These are phyloP conservation scores for Beverwykella pulmonaria DNA, from an alignment of 495 filamentous ascomycete genomes.

Conservation along the genomic window DNA sequence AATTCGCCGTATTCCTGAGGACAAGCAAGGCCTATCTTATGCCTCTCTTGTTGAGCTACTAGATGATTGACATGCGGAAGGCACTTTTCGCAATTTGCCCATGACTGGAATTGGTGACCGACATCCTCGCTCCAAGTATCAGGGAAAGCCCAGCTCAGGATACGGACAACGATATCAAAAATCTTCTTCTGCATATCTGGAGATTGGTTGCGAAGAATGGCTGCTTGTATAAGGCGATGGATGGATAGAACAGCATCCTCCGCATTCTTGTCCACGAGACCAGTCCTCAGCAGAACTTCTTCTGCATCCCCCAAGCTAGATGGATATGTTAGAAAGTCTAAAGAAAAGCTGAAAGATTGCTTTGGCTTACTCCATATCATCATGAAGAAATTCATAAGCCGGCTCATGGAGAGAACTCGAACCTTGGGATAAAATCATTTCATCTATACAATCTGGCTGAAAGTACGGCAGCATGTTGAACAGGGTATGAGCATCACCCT, in stretches of 20 bases:
- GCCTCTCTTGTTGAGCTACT: constrained; percentile 10
- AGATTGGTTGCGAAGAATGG: constrained; percentile 6
- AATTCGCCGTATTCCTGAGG: constrained; percentile 34
- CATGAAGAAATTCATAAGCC: constrained; percentile 7
- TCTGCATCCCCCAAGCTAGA: constrained; percentile 36
- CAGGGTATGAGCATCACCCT: constrained; percentile 25
- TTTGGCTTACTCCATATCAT: constrained; percentile 24
- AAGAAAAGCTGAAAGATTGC: neutral
- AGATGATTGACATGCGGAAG: constrained; percentile 37
- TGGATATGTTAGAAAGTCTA: constrained; percentile 1
- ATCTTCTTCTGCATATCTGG: constrained; percentile 6
- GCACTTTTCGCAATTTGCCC: constrained; percentile 37
- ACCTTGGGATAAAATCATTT: constrained; percentile 32
- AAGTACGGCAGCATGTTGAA: constrained; percentile 39
- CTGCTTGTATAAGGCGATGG: constrained; percentile 23
- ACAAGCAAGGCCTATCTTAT: constrained; percentile 9
- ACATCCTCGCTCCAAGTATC: constrained; percentile 36
- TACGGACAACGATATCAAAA: constrained; percentile 27
- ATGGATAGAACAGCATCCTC: constrained; percentile 13
- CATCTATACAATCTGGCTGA: constrained; percentile 40
- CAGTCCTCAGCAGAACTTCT: constrained; percentile 26
- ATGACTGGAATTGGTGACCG: constrained; percentile 33
- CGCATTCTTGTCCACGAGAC: constrained; percentile 31
- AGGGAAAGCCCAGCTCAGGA: constrained; percentile 36
- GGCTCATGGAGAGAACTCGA: constrained; percentile 2